Conservation (phyloP, 2,329 filamentous ascomycete species). For the Diaporthe sp. region DNA sequence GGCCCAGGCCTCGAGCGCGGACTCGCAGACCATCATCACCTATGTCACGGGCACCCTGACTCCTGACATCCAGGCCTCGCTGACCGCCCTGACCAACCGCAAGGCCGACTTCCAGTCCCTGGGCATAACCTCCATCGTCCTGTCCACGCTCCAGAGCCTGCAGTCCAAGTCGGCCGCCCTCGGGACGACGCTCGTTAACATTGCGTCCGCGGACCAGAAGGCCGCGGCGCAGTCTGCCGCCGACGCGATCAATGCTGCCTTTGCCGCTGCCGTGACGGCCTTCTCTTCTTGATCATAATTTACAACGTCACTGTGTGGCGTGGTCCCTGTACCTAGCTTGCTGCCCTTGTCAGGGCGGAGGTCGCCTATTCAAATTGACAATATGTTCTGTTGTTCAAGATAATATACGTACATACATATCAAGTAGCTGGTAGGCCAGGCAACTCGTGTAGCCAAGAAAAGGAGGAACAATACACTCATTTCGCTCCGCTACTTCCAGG, state of each 20-base stretch:
- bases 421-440: constrained; percentile 4
- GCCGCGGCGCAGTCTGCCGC: constrained; percentile 24
- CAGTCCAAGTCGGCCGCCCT: constrained; percentile 37
- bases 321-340: background rate
- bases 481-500: background rate
- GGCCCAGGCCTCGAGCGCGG: constrained; percentile 30
- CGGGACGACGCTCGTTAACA: constrained; percentile 31
- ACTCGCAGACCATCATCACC: constrained; percentile 36
- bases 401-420: constrained; percentile 16
- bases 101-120: constrained; percentile 35
- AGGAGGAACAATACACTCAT: constrained; percentile 30
- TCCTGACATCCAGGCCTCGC: constrained; percentile 37
- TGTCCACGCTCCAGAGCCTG: constrained; percentile 38
- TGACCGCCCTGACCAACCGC: constrained; percentile 32
- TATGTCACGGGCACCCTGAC: constrained; percentile 35
- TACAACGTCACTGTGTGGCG: background rate
- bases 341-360: background rate
- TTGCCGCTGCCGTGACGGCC: constrained; percentile 32
- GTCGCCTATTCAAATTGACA: constrained; percentile 6
- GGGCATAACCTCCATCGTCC: constrained; percentile 31
- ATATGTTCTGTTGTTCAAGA: constrained; percentile 16
- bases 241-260: constrained; percentile 30
- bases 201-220: constrained; percentile 38
- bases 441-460: constrained; percentile 7
- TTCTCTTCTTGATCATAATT: constrained; percentile 34